A percentile compares a stretch with the other conserved stretches of the same genome.
Evolutionary conservation across 352 stramenopile genomes (phyloP).

Genomic region (Stramenopiles sp.): DNA sequence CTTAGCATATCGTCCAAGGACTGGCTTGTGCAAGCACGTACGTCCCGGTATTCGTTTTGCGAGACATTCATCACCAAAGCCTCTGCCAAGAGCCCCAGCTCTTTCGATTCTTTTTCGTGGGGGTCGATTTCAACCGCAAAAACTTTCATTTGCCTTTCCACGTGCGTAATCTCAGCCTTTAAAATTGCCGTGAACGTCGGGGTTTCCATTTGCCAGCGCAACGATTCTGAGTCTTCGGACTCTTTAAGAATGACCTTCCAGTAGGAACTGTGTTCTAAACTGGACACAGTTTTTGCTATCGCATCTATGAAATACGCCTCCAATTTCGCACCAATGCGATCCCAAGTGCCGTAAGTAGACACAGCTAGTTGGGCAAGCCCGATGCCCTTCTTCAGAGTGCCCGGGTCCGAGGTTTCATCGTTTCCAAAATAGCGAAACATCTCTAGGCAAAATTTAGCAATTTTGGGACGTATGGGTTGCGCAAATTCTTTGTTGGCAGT

Average conservation of each 20-base stretch:
- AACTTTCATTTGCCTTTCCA: not conserved
- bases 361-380: not conserved
- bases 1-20: not conserved
- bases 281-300: not conserved
- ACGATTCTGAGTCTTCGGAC: not conserved
- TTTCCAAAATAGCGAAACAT: not conserved
- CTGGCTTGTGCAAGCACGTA: not conserved
- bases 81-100: not conserved
- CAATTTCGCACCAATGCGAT: not conserved
- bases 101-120: not conserved
- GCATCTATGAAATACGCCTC: not conserved
- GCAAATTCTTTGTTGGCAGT: not conserved
- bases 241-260: not conserved
- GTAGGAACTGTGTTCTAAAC: not conserved
- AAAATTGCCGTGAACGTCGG: not conserved
- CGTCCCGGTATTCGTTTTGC: not conserved
- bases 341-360: not conserved
- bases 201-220: not conserved
- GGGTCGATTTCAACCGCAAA: not conserved
- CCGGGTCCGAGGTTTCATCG: not conserved
- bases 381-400: not conserved
- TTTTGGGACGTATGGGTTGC: not conserved
- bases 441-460: not conserved
- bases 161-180: not conserved
- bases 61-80: not conserved